phyloP scores from a whole-genome alignment of 2,329 filamentous ascomycete species.

The Immersiporthe knoxdaviesiana region DNA sequence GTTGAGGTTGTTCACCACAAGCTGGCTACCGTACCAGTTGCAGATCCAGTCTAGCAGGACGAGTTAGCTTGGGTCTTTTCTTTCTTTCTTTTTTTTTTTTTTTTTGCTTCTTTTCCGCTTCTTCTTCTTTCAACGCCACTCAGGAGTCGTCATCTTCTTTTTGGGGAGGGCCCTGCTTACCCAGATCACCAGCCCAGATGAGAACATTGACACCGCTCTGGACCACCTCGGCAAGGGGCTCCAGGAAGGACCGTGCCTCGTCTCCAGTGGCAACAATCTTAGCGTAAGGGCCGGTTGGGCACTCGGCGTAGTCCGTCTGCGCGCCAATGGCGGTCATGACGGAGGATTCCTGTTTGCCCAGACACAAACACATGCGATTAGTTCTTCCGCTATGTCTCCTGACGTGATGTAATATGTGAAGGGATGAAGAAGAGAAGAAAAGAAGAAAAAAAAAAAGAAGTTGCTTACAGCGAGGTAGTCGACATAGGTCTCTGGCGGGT shows the following conservation, averaged over 20 bases:
- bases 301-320: constrained; percentile 45
- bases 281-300: constrained; percentile 40
- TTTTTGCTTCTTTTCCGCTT: too few species aligned
- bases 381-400: constrained; percentile 42
- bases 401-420: constrained; percentile 36
- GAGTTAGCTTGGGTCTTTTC: constrained; percentile 15
- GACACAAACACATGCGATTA: constrained; percentile 41
- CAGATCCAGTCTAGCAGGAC: constrained; percentile 61
- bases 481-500: constrained; percentile 46
- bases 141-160: too few species aligned
- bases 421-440: not conserved
- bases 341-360: constrained; percentile 28
- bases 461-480: constrained; percentile 42
- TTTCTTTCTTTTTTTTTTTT: not conserved
- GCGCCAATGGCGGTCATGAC: constrained; percentile 51
- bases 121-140: too few species aligned
- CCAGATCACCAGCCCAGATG: constrained; percentile 59
- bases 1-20: constrained; percentile 49
- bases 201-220: constrained; percentile 52
- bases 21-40: constrained; percentile 58
- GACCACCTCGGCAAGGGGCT: constrained; percentile 48
- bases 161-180: constrained; percentile 33
- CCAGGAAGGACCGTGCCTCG: constrained; percentile 47
- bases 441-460: too few species aligned
- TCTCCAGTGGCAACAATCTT: constrained; percentile 48